Evolutionary conservation across 2,329 filamentous ascomycete species (phyloP), one percentile per base, ranked within the genome.

Genomic region (Pyricularia grisea): DNA sequence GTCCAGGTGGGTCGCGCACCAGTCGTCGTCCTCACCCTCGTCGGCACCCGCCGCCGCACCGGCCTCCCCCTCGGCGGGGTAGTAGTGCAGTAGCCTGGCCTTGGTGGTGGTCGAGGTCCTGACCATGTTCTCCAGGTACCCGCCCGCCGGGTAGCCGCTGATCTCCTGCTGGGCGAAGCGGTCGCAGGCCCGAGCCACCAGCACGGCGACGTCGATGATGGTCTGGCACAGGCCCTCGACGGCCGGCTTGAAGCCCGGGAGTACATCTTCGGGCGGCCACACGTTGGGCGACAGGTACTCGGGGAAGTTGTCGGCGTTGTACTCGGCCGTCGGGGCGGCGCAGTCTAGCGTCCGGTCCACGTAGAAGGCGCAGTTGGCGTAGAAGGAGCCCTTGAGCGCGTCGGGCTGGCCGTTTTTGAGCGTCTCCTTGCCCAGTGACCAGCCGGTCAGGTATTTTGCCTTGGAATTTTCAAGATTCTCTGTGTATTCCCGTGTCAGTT

Each of bases 161-260:
- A 98, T 92, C 72, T 96, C 92, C 69, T 86, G 84, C 76, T 88
- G 85, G 1, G 94, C 95, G 79, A 93, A 98, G 69, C 85, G 86
- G 81, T 97, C 94, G 79, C 94, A 97, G 3, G 92, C 93, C n/a
- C 89, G 83, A 1, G 95, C 95, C 6, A 99, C 95, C 10, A 98
- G 83, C 3, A 91, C 91, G 1, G 93, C 95, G 0, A 90, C 91
- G 75, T 97, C 93, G 73, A 98, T 97, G 74, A 98, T 92, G 71
- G 98, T 80, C 0, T 82, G 83, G 78, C 94, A 97, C 33, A 98
- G 85, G 58, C 87, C 83, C 73, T 94, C 90, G 71, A 97, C 87
- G 0, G 88, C 88, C 55, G 82, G 79, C 70, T 87, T 86, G 80
- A 97, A 97, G 0, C 90, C 91, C 0, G 93, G 92, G 1, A 98